Percentiles rank a stretch among this genome's conserved stretches.
phyloP scores from a whole-genome alignment of 2,329 filamentous ascomycete genomes.

The Ceratocystis destructans region DNA sequence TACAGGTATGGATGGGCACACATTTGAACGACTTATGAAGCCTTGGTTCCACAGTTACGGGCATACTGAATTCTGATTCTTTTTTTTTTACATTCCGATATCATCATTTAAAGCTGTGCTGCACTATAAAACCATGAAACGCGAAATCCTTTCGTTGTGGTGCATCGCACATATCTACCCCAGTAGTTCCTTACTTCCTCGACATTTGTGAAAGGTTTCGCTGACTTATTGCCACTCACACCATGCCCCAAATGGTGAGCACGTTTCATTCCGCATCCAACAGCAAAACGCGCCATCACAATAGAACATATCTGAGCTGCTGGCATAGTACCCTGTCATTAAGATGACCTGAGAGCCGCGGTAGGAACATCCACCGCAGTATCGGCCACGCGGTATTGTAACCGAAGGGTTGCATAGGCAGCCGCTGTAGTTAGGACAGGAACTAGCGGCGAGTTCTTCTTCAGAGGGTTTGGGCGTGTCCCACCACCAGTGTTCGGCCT shows the following conservation, averaged over 20 bases:
- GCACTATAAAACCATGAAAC: background rate
- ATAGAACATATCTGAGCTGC: background rate
- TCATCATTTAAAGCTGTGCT: background rate
- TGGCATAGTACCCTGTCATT: background rate
- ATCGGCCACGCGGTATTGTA: background rate
- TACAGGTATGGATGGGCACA: background rate
- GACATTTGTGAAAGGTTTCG: background rate
- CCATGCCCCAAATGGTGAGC: constrained; percentile 1
- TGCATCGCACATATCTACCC: background rate
- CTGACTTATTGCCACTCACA: constrained; percentile 13
- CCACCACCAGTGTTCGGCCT: background rate
- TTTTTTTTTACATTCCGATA: background rate
- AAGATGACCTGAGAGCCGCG: background rate
- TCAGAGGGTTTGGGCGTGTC: background rate
- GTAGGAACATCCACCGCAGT: constrained; percentile 3
- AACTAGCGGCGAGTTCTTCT: background rate
- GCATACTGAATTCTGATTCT: background rate
- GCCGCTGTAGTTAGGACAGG: constrained; percentile 8
- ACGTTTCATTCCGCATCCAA: constrained; percentile 19
- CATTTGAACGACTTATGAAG: constrained; percentile 8
- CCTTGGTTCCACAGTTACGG: constrained; percentile 10
- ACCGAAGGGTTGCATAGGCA: background rate
- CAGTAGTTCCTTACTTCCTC: too few relatives aligned
- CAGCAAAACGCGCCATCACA: constrained; percentile 17
- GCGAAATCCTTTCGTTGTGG: background rate